A percentile compares a stretch with the other conserved stretches of the same genome.
phyloP scores from a whole-genome alignment of 805 yeast genomes.

The Scheffersomyces lignosus region DNA sequence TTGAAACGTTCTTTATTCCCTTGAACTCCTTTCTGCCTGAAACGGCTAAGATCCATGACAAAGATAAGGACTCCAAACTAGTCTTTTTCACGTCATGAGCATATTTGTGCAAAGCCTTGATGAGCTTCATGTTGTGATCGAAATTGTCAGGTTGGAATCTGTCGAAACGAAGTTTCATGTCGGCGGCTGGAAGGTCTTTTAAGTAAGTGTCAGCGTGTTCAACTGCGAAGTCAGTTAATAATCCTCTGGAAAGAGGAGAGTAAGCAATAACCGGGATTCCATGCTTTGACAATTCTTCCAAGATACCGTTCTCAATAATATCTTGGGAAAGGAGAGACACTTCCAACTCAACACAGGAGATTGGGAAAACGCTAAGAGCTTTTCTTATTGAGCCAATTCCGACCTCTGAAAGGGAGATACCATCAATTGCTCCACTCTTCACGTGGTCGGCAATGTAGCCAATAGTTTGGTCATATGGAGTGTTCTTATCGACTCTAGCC shows the following conservation, averaged over 20 bases:
- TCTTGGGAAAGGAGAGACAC: slow-evolving; percentile 70
- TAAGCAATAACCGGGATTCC: slow-evolving; percentile 73
- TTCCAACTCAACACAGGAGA: slow-evolving; percentile 76
- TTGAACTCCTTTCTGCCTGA: slow-evolving; percentile 59
- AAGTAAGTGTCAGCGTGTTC: slow-evolving; percentile 16
- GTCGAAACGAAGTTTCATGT: slow-evolving; percentile 51
- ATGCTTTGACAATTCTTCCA: slow-evolving; percentile 55
- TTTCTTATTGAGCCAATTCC: slow-evolving; percentile 58
- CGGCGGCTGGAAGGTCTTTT: slow-evolving; percentile 55
- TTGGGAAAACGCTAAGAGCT: slow-evolving; percentile 52
- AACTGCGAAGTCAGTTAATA: slow-evolving; percentile 3
- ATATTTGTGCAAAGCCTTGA: slow-evolving; percentile 48
- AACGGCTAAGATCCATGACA: slow-evolving; percentile 53
- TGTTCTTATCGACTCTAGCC: slow-evolving; percentile 64
- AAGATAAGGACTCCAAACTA: slow-evolving; percentile 54
- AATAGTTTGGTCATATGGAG: slow-evolving; percentile 61
- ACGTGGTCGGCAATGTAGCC: slow-evolving; percentile 56
- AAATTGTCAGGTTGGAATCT: slow-evolving; percentile 61
- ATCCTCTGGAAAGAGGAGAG: slow-evolving; percentile 52
- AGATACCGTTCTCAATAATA: slow-evolving; percentile 60
- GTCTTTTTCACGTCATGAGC: slow-evolving; percentile 49
- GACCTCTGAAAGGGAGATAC: slow-evolving; percentile 75
- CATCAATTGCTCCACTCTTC: slow-evolving; percentile 64
- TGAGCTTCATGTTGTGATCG: slow-evolving; percentile 50
- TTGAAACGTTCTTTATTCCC: slow-evolving; percentile 46